Evolutionary conservation across 805 yeast genomes (phyloP), one percentile per base, ranked within the genome.

Genomic region (Sungouiozyma intestinalis): DNA sequence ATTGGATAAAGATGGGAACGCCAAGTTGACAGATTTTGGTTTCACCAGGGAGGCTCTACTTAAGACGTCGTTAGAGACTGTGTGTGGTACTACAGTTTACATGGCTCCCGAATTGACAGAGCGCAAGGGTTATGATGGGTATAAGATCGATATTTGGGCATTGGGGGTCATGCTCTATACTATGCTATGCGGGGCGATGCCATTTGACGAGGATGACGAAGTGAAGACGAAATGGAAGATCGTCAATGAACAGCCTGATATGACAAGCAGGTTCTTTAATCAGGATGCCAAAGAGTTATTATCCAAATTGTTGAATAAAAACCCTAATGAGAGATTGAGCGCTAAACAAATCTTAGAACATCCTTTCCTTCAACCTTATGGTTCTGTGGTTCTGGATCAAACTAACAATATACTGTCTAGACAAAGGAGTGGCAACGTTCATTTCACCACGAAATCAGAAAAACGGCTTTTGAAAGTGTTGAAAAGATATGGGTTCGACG

Each of bases 91-190:
- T 0, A 78, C 87, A 1, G 94, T 86, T 3, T 90, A 90, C 58
- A 88, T 90, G 95, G 96, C 98, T 0, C 98, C 98, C 0, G 98
- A 90, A 57, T 67, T 92, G 47, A 67, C 88, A 15, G 67, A 69
- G 42, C 72, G 78, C 46, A 72, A 75, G 46, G 77, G 79, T 37
- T 87, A 87, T 58, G 77, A 78, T 35, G 97, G 97, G 0, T 72
- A 76, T 48, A 79, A 81, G 51, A 77, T 79, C 2, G 98, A 90
- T 58, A 77, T 84, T 5, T 90, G 98, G 98, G 77, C 96, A 0
- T 63, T 90, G 47, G 98, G 98, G 1, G 76, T 92, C 9, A 86
- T 92, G 14, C 63, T 90, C 7, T 92, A 81, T 57, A 87, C 97
- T 0, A 69, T 90, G 72, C 55, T 85, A 0, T 76, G 81, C 43